Evolutionary conservation across 345 rosid genomes (phyloP).

Genomic region (rapeseed (Brassica napus)): DNA sequence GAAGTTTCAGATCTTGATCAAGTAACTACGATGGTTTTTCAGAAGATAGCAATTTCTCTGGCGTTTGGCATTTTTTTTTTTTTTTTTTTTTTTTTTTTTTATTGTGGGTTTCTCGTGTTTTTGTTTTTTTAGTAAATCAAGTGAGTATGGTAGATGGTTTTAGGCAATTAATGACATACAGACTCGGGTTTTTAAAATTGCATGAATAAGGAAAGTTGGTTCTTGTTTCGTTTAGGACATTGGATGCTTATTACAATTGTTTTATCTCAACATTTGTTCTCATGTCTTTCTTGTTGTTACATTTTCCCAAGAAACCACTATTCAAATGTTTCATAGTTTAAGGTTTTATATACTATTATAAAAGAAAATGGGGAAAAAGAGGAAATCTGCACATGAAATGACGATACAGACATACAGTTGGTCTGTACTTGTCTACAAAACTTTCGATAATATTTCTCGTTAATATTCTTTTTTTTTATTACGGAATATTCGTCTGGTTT

Average conservation of each 20-base stretch:
- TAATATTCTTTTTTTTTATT: conserved; percentile 2
- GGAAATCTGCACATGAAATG: conserved; percentile 29
- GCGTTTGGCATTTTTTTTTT: neutral
- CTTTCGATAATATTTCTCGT: neutral
- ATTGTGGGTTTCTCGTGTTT: neutral
- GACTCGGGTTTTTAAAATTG: neutral
- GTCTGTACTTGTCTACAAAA: conserved; percentile 30
- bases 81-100: neutral
- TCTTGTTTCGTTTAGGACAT: conserved; percentile 31
- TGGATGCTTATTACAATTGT: conserved; percentile 33
- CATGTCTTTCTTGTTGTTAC: neutral
- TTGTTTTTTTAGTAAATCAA: neutral
- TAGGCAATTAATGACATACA: neutral
- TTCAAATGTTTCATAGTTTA: conserved; percentile 22
- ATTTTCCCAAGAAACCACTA: neutral
- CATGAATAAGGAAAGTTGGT: conserved; percentile 15
- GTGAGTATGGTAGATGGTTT: neutral
- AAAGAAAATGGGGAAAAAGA: neutral
- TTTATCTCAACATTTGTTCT: neutral
- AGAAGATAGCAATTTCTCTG: neutral
- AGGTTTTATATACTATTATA: neutral
- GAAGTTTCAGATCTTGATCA: conserved; percentile 14
- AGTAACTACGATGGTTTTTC: neutral
- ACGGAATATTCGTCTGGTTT: neutral
- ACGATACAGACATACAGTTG: conserved; percentile 23